Evolutionary conservation across 257 asterid genomes (phyloP), one percentile per base, ranked within the genome.

Genomic region (Petunia secreta): DNA sequence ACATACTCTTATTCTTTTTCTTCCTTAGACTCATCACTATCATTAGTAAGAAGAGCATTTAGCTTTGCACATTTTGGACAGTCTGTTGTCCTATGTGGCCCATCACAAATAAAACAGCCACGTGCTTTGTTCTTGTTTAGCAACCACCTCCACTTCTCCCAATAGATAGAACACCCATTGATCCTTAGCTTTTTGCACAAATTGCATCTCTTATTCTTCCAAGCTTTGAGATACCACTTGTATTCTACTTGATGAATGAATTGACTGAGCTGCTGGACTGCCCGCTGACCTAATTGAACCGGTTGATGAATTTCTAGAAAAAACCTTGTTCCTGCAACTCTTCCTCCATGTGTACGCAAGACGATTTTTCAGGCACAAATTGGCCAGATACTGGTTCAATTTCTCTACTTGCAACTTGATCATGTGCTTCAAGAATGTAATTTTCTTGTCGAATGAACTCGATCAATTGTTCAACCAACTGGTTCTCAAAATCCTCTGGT

Each of bases 101-200:
- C 25, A 25, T 25, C 25, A 25, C 25, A 25, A 25, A 25, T 25
- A 25, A 25, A 25, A 25, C 25, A 25, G 25, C 25, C 25, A 25
- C 25, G 25, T 25, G 25, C 25, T 25, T 25, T 25, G 25, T 13
- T 91, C 91, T 10, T 63, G 80, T 81, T 80, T 81, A 0, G 97
- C 97, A 38, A 89, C 89, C 78, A 93, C 96, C 66, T 91, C 95
- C 1, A 91, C 88, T 83, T 93, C 97, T 48, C 96, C 97, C 4
- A 90, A 63, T 14, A 93, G 75, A 73, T 93, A 93, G 69, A 84
- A 90, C 83, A 89, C 92, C 0, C 93, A 96, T 41, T 82, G 82
- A 11, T 84, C 92, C 90, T 54, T 67, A 1, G 93, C 91, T n/a
- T 16, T 83, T 41, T 90, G 85, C 83, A 90, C 82, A 15, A 82